These are phyloP conservation scores for Pseudogymnoascus pannorum DNA, from an alignment of 2,329 filamentous ascomycete genomes.

Conservation along the genomic window DNA sequence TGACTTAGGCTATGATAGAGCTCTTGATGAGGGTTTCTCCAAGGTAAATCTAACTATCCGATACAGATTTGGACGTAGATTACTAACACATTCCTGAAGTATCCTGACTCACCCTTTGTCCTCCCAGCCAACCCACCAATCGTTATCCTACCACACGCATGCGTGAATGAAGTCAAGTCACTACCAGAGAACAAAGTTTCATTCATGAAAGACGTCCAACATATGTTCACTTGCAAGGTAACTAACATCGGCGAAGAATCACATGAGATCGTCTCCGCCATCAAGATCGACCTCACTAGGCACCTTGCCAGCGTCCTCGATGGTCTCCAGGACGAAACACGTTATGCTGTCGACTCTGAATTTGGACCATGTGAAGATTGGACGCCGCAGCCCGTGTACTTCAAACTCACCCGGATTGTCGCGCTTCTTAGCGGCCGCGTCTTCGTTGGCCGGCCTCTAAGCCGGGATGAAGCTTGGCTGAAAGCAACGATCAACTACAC, in stretches of 20 bases:
- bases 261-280: neutral
- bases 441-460: constrained; percentile 22
- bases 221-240: constrained; percentile 16
- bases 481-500: constrained; percentile 18
- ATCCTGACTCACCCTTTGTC: constrained; percentile 13
- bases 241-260: constrained; percentile 19
- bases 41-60: neutral
- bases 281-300: constrained; percentile 14
- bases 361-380: constrained; percentile 24
- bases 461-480: constrained; percentile 23
- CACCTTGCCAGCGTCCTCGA: constrained; percentile 11
- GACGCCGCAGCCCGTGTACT: constrained; percentile 23
- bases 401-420: constrained; percentile 32
- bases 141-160: constrained; percentile 14
- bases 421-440: constrained; percentile 31
- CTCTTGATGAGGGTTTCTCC: neutral
- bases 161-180: constrained; percentile 13
- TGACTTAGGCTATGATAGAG: neutral
- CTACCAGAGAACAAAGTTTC: constrained; percentile 12
- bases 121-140: constrained; percentile 4
- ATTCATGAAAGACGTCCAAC: constrained; percentile 14
- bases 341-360: constrained; percentile 10
- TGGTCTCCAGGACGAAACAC: constrained; percentile 13
- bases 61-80: neutral
- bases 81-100: constrained; percentile 3